Evolutionary conservation across 176 grass and related monocot species (phyloP), one percentile per base, ranked within the genome.

Genomic region (Triticum timopheevii): DNA sequence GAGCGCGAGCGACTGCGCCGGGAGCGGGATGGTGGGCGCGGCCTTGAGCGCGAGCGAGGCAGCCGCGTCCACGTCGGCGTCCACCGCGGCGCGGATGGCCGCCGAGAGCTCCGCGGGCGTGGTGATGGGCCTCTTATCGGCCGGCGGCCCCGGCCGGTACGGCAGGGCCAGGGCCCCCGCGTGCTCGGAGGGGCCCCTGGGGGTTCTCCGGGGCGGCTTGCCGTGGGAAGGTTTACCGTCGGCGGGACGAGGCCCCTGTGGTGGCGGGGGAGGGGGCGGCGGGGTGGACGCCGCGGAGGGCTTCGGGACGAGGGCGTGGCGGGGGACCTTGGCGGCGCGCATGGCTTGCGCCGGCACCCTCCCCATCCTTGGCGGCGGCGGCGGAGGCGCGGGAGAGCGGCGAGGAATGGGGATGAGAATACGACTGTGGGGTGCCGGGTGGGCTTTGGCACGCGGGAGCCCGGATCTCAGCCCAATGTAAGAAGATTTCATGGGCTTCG

Each of bases 301-400:
- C 0, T 86, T 68, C 39, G 86, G 82, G 40, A 86, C 49, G 76
- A 91, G 20, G 34, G 86, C 49, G 47, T 90, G 34, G 25, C 24
- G 73, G 31, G 91, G 69, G 16, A 84, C 13, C 83, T 92, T 98
- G 17, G 91, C 68, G 25, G 91, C 86, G 77, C 95, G 92, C 84
- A 93, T 82, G 81, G 90, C 83, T 15, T 87, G 91, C 88, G 38
- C 38, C 38, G 76, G 78, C 56, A 67, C 9, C 88, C 88, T 95
- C 39, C 91, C 96, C 90, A 94, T 98, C 76, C 34, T 71, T 34
- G 13, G 23, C 82, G 73, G 52, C 52, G 66, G 72, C 56, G 72
- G 77, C 11, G 79, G 63, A 30, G 34, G 22, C 3, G 8, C 49
- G 49, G 49, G 10, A 5, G 61, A 0, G 25, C 42, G 24, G 13